phyloP scores from a whole-genome alignment of 2,329 filamentous ascomycete genomes.

The Ophiostoma himal-ulmi region DNA sequence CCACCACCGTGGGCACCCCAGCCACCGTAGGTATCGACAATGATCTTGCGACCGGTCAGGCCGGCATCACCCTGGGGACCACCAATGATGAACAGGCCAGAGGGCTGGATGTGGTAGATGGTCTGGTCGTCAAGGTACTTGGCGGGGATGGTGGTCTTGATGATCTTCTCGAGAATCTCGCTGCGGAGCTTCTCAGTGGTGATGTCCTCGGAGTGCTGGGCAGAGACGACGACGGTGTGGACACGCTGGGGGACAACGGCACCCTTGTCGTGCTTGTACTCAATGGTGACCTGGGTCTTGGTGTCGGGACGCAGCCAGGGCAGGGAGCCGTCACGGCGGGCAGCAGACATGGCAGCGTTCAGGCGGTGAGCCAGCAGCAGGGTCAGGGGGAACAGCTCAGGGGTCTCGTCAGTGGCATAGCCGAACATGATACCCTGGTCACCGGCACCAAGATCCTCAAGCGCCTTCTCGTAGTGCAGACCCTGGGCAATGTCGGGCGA shows the following conservation, averaged over 20 bases:
- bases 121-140: constrained; percentile 90
- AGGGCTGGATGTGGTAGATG: constrained; percentile 98
- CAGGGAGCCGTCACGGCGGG: constrained; percentile 78
- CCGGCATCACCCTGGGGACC: constrained; percentile 98
- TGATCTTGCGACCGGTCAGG: constrained; percentile 98
- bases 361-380: constrained; percentile 94
- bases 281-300: constrained; percentile 98
- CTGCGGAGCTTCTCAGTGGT: constrained; percentile 86
- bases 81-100: constrained; percentile 97
- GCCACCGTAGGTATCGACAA: constrained; percentile 98
- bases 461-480: constrained; percentile 94
- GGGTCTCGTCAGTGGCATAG: constrained; percentile 98
- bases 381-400: constrained; percentile 91
- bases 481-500: constrained; percentile 98
- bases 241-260: constrained; percentile 88
- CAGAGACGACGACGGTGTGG: constrained; percentile 93
- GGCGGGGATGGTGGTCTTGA: constrained; percentile 87
- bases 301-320: constrained; percentile 97
- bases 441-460: constrained; percentile 96
- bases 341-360: constrained; percentile 87
- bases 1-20: constrained; percentile 99
- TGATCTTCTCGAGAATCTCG: constrained; percentile 95
- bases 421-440: constrained; percentile 99
- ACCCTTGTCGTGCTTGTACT: constrained; percentile 95
- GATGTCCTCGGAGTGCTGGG: constrained; percentile 86